Evolutionary conservation across 2,329 filamentous ascomycete species (phyloP), one percentile per base, ranked within the genome.

Genomic region (Exophiala bonariae): DNA sequence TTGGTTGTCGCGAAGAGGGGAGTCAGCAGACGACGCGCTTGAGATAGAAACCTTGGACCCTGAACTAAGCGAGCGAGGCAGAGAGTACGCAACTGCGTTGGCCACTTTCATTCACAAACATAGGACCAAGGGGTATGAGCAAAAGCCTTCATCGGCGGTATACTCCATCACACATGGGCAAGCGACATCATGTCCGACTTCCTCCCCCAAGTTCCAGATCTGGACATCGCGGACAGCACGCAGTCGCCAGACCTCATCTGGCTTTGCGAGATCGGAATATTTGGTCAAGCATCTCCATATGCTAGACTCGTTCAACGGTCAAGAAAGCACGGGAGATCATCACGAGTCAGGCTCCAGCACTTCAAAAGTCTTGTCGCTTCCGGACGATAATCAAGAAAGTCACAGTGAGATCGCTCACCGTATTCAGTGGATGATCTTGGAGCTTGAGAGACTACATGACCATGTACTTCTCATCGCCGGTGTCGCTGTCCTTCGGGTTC

Each of bases 381-480:
- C 23, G 11, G 6, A 6, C 23, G 23, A 6, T 11, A 6, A 26
- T 11, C 6, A 26, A 26, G 23, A 26, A 11, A 26, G 23, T 11
- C 23, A 26, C 23, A 26, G 23, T 26, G 23, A 26, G 11, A 26
- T 26, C 23, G 23, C 23, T 26, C 23, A 26, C 23, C 23, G 23
- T 11, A 26, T 26, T 11, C 13, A 34, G 32, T 34, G 13, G 13
- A 34, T 14, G 7, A 95, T 99, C 54, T 86, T 95, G 41, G 93
- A 99, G 72, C 85, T 96, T 50, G 93, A 99, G 75, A 86, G 93
- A 50, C 96, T 96, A 76, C 95, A 89, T 22, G 93, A 99, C 61
- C 92, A 97, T 68, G 85, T 95, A 44, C 76, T 97, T 51, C 84
- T 99, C 59, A 86, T 97, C 58, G 89, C 88, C 23, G 93, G 97